phyloP scores from a whole-genome alignment of 345 rosid genomes.

The Firmiana major region DNA sequence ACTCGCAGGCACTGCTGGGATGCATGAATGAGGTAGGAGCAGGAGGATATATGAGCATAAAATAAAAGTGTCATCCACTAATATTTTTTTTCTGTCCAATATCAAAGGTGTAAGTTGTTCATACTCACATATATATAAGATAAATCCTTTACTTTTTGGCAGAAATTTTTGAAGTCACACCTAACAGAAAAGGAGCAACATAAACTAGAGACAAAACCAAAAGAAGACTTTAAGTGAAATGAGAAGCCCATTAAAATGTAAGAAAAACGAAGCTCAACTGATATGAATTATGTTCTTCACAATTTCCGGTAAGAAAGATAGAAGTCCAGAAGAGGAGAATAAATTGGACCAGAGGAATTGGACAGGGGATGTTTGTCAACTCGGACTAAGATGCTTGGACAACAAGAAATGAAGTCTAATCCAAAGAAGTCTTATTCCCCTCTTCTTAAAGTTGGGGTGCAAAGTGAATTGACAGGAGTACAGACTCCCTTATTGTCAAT shows the following conservation, averaged over 20 bases:
- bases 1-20: not conserved
- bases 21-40: not conserved
- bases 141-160: not conserved
- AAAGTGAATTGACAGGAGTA: not conserved
- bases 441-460: not conserved
- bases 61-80: not conserved
- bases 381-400: not conserved
- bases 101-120: not conserved
- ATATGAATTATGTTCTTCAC: not conserved
- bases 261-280: not conserved
- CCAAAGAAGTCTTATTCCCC: not conserved
- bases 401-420: not conserved
- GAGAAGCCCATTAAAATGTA: not conserved
- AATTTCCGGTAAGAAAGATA: not conserved
- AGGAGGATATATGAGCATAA: not conserved
- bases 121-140: not conserved
- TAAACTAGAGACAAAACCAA: not conserved
- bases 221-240: not conserved
- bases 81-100: not conserved
- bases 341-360: not conserved
- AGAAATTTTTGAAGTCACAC: not conserved
- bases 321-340: not conserved
- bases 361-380: not conserved
- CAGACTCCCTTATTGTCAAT: not conserved
- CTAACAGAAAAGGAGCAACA: not conserved